Evolutionary conservation across 1,284 basidiomycete species (phyloP).

Genomic region (Fomitopsis betulina): DNA sequence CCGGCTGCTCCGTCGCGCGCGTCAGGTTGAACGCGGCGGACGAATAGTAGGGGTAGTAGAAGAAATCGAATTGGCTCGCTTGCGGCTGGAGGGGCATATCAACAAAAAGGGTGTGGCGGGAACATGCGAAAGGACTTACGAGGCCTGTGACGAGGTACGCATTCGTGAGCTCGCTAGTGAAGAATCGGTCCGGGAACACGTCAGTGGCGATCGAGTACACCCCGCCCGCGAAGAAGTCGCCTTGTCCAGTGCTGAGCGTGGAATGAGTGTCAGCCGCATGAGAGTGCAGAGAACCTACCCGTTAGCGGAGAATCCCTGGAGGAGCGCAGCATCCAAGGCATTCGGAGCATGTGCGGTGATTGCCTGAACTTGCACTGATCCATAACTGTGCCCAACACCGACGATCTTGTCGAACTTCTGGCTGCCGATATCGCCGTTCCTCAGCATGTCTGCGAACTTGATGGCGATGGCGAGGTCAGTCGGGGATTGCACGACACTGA

Average conservation of each 20-base stretch:
- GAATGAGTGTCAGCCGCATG: neutral
- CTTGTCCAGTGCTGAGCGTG: neutral
- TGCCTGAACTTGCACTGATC: slow-evolving; percentile 12
- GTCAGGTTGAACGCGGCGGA: slow-evolving; percentile 5
- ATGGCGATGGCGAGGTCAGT: slow-evolving; percentile 13
- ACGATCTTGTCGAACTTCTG: slow-evolving; percentile 13
- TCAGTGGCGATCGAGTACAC: slow-evolving; percentile 11
- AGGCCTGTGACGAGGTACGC: slow-evolving; percentile 12
- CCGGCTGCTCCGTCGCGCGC: slow-evolving; percentile 12
- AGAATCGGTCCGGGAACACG: slow-evolving; percentile 12
- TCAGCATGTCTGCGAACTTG: slow-evolving; percentile 13
- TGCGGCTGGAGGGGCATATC: slow-evolving; percentile 3
- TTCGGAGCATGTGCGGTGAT: slow-evolving; percentile 7
- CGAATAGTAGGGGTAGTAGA: slow-evolving; percentile 14
- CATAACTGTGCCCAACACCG: slow-evolving; percentile 16
- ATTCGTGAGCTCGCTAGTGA: slow-evolving; percentile 4
- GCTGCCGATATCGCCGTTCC: slow-evolving; percentile 9
- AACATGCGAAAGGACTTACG: neutral
- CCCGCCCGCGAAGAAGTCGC: slow-evolving; percentile 7
- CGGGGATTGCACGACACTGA: slow-evolving; percentile 12
- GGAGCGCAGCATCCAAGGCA: slow-evolving; percentile 7
- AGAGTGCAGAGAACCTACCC: neutral
- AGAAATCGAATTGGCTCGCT: slow-evolving; percentile 14
- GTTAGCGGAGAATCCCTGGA: slow-evolving; percentile 12
- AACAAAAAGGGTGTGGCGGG: neutral